A percentile compares a stretch with the other conserved stretches of the same genome.
Evolutionary conservation across 202 grass and related monocot genomes (phyloP).

Genomic region (Eragrostis tef): DNA sequence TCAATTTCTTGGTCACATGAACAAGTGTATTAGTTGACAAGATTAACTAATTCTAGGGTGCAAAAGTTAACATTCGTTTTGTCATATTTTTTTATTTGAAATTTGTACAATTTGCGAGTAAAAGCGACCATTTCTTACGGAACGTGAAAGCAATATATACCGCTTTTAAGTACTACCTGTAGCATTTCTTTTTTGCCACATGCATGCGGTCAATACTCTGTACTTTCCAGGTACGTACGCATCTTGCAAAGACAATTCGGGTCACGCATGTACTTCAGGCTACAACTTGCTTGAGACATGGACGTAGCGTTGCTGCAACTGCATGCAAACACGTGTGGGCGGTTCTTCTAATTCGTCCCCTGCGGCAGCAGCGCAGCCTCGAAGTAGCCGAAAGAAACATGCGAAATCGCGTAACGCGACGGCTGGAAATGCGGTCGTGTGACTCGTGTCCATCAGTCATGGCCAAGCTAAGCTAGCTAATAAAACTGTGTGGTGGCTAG

Average conservation of each 20-base stretch:
- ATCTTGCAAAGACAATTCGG: neutral
- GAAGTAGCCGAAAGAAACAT: slow-evolving; percentile 4
- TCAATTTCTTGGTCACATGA: neutral
- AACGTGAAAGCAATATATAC: neutral
- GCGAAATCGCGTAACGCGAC: slow-evolving; percentile 4
- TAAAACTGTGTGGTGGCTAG: neutral
- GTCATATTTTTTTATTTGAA: neutral
- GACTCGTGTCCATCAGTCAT: neutral
- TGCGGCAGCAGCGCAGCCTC: neutral
- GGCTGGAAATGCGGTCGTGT: neutral
- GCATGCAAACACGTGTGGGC: neutral
- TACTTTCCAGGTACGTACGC: neutral
- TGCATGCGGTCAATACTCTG: neutral
- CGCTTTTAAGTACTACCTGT: neutral
- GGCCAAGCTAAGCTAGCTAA: neutral
- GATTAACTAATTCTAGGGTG: too few species aligned
- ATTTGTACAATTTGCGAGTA: neutral
- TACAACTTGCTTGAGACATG: neutral
- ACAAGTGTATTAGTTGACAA: neutral
- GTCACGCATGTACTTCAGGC: neutral
- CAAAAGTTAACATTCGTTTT: neutral
- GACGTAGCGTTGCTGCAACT: neutral
- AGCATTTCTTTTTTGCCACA: neutral
- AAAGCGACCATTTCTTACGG: neutral
- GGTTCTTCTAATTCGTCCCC: neutral